Evolutionary conservation across 2,329 filamentous ascomycete species (phyloP).

Genomic region (Penicillium sp.): DNA sequence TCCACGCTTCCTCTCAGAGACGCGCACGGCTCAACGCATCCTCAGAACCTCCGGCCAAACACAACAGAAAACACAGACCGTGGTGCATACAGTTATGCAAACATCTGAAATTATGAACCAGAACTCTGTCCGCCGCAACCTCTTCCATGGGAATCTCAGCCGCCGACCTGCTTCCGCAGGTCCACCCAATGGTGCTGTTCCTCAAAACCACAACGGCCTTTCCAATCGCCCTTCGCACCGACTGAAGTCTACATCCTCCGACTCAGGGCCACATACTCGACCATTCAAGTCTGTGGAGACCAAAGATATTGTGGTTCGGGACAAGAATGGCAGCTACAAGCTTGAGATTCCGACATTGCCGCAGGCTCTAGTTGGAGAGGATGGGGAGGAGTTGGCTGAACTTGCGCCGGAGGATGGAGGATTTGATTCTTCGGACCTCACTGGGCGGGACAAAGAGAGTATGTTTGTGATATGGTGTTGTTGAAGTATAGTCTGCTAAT

Average conservation of each 20-base stretch:
- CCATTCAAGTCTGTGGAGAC: constrained; percentile 28
- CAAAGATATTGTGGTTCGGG: constrained; percentile 49
- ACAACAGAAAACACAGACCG: background rate
- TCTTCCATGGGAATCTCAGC: constrained; percentile 45
- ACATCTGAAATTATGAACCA: constrained; percentile 21
- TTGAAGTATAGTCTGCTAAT: constrained; percentile 3
- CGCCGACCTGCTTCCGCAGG: constrained; percentile 37
- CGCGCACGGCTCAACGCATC: background rate
- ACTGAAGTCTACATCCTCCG: constrained; percentile 19
- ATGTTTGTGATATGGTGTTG: constrained; percentile 15
- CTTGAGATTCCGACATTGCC: constrained; percentile 46
- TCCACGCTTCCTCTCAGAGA: background rate
- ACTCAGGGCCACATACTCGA: constrained; percentile 18
- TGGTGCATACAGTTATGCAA: background rate
- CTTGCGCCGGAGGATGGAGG: constrained; percentile 52
- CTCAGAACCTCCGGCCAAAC: background rate
- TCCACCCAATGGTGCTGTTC: constrained; percentile 20
- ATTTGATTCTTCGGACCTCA: constrained; percentile 48
- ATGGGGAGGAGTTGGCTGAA: constrained; percentile 42
- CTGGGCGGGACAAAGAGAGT: constrained; percentile 41
- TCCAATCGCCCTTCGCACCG: constrained; percentile 25
- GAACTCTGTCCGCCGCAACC: constrained; percentile 42
- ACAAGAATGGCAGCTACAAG: constrained; percentile 48
- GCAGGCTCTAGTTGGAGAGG: constrained; percentile 33
- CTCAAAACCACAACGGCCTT: constrained; percentile 13